Base-by-base conservation (phyloP, 2,329 filamentous ascomycete species). In the Colletotrichum gigasporum region DNA sequence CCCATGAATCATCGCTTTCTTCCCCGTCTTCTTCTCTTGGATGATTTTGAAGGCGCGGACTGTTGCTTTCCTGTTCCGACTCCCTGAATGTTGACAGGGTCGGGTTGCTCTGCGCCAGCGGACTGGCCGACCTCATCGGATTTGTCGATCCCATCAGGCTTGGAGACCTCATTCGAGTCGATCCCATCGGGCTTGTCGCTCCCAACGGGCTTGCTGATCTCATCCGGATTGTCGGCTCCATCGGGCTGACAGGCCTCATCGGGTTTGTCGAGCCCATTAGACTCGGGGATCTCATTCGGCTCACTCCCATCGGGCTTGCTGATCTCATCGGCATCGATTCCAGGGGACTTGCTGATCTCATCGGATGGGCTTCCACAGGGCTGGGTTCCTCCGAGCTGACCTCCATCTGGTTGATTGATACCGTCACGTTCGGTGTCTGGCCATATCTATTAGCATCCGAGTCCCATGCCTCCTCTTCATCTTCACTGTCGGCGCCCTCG, bases 1-100 rank as follows among this genome's bases (percentile, higher is more conserved):
- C 62, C 62, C 62, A 64, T 10, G 62, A 64, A 64, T 64, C 62
- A 61, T 62, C 62, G 62, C 62, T 64, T 64, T 64, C 62, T 55
- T 47, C 62, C 56, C 42, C 62, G 16, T 61, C 56, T 54, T 62
- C 62, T 55, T 44, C 48, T 64, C 56, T 64, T 64, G 12, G 62
- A 61, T 54, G 62, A 55, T 48, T 45, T 50, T 60, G 62, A 37
- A 34, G 62, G 20, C 12, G 56, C 62, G 12, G 62, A 20, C 32
- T 61, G 56, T 48, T 45, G 59, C 41, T 28, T 61, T 14, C 35
- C 39, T 8, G 56, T 37, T 3, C 48, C 61, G 61, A 50, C 34
- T 22, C 61, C 48, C 5, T 53, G 39, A 24, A 47, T 20, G 16
- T 26, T 54, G 56, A 34, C 45, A 48, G 22, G 60, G 5, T 50